Evolutionary conservation across 768 basidiomycete genomes (phyloP).

Genomic region (Termitomyces titanicus): DNA sequence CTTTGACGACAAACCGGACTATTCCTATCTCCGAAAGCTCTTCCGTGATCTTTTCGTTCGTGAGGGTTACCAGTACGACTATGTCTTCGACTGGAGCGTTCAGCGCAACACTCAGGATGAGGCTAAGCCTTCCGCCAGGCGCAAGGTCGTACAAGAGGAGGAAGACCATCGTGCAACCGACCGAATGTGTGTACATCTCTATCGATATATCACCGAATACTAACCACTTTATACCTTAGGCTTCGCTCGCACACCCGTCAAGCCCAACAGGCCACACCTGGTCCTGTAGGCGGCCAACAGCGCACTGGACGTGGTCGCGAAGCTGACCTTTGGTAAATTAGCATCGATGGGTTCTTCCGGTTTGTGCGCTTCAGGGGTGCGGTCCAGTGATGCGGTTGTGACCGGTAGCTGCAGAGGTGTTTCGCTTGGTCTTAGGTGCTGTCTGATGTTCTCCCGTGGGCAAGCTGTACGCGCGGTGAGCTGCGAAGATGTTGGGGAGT

Average conservation of each 20-base stretch:
- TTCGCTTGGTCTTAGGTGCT: constrained; percentile 27
- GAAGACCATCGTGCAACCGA: constrained; percentile 82
- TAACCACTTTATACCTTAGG: constrained; percentile 34
- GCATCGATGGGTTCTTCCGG: constrained; percentile 22
- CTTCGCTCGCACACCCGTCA: constrained; percentile 87
- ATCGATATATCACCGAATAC: constrained; percentile 16
- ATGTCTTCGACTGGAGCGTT: constrained; percentile 98
- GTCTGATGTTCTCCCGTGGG: constrained; percentile 31
- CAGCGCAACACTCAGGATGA: constrained; percentile 74
- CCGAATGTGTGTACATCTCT: constrained; percentile 60
- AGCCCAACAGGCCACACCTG: constrained; percentile 60
- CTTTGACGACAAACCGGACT: constrained; percentile 99
- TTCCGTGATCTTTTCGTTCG: constrained; percentile 98
- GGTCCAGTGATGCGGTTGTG: constrained; percentile 42
- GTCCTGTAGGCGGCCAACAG: constrained; percentile 39
- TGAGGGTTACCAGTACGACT: constrained; percentile 98
- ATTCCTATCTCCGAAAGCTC: constrained; percentile 98
- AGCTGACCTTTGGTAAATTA: constrained; percentile 52
- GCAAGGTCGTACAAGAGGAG: constrained; percentile 83
- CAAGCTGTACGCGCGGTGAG: constrained; percentile 16
- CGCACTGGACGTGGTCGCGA: constrained; percentile 44
- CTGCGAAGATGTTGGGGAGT: constrained; percentile 19
- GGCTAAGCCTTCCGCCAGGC: constrained; percentile 60
- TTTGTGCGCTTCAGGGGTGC: constrained; percentile 42
- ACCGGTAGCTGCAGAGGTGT: constrained; percentile 42